These are phyloP conservation scores for Triangularia setosa DNA, from an alignment of 2,329 filamentous ascomycete species.

Conservation along the genomic window DNA sequence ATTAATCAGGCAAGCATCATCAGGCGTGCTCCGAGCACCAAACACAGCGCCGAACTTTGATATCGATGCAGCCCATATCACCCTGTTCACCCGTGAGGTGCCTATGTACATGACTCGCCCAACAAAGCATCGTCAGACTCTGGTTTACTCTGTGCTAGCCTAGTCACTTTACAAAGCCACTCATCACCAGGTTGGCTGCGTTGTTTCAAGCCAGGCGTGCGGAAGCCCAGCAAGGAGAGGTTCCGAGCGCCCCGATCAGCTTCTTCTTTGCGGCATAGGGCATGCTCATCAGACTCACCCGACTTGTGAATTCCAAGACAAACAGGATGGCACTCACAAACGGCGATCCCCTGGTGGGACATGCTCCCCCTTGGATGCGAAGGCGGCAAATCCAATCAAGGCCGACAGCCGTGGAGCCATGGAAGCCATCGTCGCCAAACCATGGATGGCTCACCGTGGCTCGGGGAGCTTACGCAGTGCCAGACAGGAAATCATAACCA, in stretches of 20 bases:
- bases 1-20: not conserved
- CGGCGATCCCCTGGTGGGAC: not conserved
- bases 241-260: not conserved
- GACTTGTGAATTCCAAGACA: not conserved
- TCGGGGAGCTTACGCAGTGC: not conserved
- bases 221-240: not conserved
- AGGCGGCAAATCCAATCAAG: not conserved
- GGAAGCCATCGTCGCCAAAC: not conserved
- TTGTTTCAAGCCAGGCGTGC: not conserved
- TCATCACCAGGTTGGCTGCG: not conserved
- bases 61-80: not conserved
- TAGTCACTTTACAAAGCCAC: not conserved
- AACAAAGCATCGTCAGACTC: not conserved
- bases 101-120: not conserved
- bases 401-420: not conserved
- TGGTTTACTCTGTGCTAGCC: not conserved
- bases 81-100: not conserved
- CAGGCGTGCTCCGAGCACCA: not conserved
- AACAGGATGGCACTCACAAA: not conserved
- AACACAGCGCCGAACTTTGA: not conserved
- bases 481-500: not conserved
- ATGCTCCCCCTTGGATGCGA: not conserved
- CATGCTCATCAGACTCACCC: not conserved
- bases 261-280: not conserved
- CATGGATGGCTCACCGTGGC: not conserved